These are phyloP conservation scores for Metschnikowia lochheadii DNA, from an alignment of 805 yeast genomes.

Conservation along the genomic window DNA sequence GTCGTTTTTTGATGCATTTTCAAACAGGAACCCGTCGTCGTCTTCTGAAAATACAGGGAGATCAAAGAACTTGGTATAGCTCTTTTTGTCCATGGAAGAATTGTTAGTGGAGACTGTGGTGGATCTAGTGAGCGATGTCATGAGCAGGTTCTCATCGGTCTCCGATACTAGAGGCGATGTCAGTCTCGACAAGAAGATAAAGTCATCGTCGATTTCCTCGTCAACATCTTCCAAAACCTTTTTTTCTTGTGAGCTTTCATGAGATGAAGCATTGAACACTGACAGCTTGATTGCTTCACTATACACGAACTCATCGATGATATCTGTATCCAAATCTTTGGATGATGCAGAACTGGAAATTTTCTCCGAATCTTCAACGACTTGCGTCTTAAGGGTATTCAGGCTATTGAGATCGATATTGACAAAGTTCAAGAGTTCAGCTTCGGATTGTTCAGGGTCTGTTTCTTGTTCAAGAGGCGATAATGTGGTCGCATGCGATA, in stretches of 20 bases:
- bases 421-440: constrained; percentile 23
- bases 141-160: constrained; percentile 31
- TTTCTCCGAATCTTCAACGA: background rate
- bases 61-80: constrained; percentile 24
- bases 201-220: constrained; percentile 19
- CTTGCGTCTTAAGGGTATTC: constrained; percentile 6
- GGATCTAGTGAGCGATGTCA: constrained; percentile 38
- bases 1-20: constrained; percentile 15
- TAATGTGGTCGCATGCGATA: constrained; percentile 20
- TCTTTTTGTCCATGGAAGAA: constrained; percentile 17
- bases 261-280: background rate
- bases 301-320: background rate
- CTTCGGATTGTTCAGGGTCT: constrained; percentile 4
- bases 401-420: constrained; percentile 21
- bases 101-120: constrained; percentile 38
- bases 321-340: background rate
- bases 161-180: constrained; percentile 35
- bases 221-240: constrained; percentile 14
- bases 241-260: background rate
- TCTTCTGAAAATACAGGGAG: constrained; percentile 29
- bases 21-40: constrained; percentile 18
- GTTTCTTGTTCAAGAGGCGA: constrained; percentile 4
- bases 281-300: background rate
- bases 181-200: constrained; percentile 32
- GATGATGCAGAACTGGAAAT: background rate